Evolutionary conservation across 306 rosid species (phyloP), one percentile per base, ranked within the genome.

Genomic region (Inga leiocalycina): DNA sequence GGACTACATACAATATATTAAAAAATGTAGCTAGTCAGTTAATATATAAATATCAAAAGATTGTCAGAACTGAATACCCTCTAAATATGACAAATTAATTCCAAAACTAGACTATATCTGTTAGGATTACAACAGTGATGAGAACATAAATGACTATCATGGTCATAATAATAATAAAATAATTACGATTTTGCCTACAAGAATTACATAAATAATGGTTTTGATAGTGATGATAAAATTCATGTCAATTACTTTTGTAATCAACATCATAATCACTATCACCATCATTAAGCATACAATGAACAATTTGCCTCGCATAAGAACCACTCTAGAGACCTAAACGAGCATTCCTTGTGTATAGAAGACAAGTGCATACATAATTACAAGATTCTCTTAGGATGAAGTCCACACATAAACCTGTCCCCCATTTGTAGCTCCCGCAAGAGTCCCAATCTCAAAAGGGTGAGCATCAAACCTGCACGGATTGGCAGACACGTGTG

Each of bases 401-500:
- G 77, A 81, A 27, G 84, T 86, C 91, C 91, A 88, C 57, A 88
- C 15, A 75, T 86, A 88, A 66, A 81, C 82, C 82, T 86, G 89
- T 49, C 91, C 91, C 54, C 91, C 91, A n/a, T 88, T 78, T 24
- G 91, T 88, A 44, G 86, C 82, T 83, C 88, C 91, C 75, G 85
- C 91, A 39, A 88, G 84, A 75, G 81, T 88, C 78, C 91, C 91
- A 74, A 88, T 78, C 69, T 88, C 87, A 4, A 6, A 69, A 71
- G 94, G 87, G 86, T 92, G 91, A 49, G 85, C 86, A 74, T 80
- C 93, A 24, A 96, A 89, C 88, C 97, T 87, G 83, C 97, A 96
- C 1, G 99, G 94, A 88, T 92, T 92, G 68, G 98, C 98, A 54
- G 99, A 65, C 2, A 93, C 65, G 81, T 88, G 74, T 14, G 89